Base-by-base conservation (phyloP, 2,329 filamentous ascomycete species). In the Aspergillus fumigatus region DNA sequence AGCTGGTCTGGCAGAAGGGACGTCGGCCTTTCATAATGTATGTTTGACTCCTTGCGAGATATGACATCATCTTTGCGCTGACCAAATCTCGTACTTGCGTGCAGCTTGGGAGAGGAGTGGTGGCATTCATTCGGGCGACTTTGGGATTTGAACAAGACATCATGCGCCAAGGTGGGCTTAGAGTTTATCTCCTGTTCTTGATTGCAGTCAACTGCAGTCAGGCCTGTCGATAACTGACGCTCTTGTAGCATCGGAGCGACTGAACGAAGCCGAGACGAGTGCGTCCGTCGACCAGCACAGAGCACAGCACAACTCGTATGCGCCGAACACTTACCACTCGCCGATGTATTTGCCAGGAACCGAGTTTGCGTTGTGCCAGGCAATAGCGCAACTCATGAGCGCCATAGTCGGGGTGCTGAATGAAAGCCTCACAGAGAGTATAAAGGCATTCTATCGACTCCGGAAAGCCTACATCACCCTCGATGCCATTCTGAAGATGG, bases 401-500 rank as follows among this genome's bases (percentile, higher is more conserved):
- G 92, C 92, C 0, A 88, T 99, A 1, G 86, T 97, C 0, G 90
- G 86, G 0, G 90, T 97, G 17, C 77, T 97, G 65, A 95, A 95
- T 63, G 94, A 97, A 77, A 96, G 90, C 70, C 76, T 97, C 65
- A 93, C 92, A 0, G 94, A 97, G 72, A 91, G 87, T 17, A 84
- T 97, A 72, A 91, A 88, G 74, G 91, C 91, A 5, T 97, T 97
- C 68, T 95, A 96, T 70, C 96, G 94, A 74, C 75, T 97, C 64
- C 83, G 93, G 59, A 96, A 95, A 71, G 93, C 93, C 0, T 97
- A 89, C 67, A 78, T 91, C 41, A 88, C 91, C 0, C 79, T 99
- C 3, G 89, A 96, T 66, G 82, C 81, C 9, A 89, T 99, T 54
- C 81, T 92, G 68, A 83, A 88, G 58, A 83, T 87, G 35, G 92